Percentiles rank a stretch among this genome's conserved stretches.
Evolutionary conservation across 2,329 filamentous ascomycete species (phyloP).

Genomic region (Macrophomina pseudophaseolina): DNA sequence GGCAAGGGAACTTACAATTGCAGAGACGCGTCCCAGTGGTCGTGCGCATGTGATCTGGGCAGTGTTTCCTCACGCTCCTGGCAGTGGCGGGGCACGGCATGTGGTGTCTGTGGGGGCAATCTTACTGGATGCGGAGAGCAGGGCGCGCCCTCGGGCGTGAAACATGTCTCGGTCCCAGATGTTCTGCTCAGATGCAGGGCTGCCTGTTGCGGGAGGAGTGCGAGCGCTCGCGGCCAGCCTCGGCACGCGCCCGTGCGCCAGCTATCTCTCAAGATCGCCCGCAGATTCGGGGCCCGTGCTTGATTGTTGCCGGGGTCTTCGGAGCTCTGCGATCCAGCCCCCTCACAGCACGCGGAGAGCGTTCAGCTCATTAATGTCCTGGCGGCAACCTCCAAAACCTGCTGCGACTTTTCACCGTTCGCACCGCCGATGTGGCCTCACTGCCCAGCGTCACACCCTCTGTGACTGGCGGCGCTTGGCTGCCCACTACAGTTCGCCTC

Average conservation of each 20-base stretch:
- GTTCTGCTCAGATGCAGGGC: slow-evolving; percentile 6
- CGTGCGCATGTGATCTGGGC: slow-evolving; percentile 5
- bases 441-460: slow-evolving; percentile 18
- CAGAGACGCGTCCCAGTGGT: not conserved
- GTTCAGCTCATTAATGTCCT: slow-evolving; percentile 5
- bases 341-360: slow-evolving; percentile 10
- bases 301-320: slow-evolving; percentile 3
- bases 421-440: slow-evolving; percentile 18
- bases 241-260: slow-evolving; percentile 10
- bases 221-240: not conserved
- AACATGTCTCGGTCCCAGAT: slow-evolving; percentile 12
- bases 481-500: slow-evolving; percentile 7
- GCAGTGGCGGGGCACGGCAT: not conserved
- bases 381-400: slow-evolving; percentile 8
- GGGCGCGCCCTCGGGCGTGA: not conserved
- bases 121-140: not conserved
- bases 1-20: slow-evolving; percentile 3
- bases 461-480: slow-evolving; percentile 18
- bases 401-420: not conserved
- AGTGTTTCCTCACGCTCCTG: not conserved
- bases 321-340: slow-evolving; percentile 1
- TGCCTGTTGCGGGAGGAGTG: not conserved
- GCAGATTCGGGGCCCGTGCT: slow-evolving; percentile 15
- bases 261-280: slow-evolving; percentile 8
- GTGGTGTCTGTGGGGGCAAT: not conserved